phyloP scores from a whole-genome alignment of 73 alveolate genomes.

The Uronychia binucleata region DNA sequence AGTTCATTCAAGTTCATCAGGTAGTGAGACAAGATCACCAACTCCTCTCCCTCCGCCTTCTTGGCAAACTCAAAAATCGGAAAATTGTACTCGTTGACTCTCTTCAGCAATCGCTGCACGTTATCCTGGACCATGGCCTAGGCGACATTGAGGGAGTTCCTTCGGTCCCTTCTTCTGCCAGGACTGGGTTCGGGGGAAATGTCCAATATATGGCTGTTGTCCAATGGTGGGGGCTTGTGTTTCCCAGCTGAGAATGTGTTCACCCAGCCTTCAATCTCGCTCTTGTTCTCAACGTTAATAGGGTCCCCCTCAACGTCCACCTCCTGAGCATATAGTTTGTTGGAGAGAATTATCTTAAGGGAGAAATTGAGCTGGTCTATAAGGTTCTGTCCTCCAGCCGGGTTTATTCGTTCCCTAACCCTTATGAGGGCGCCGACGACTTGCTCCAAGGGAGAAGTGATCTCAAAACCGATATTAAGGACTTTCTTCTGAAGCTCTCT shows the following conservation, averaged over 20 bases:
- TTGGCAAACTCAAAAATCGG: slow-evolving; percentile 11
- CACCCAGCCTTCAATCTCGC: neutral
- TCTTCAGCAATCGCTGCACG: neutral
- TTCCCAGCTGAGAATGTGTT: neutral
- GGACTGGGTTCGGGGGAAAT: neutral
- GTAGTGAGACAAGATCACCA: neutral
- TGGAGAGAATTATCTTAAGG: neutral
- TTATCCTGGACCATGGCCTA: neutral
- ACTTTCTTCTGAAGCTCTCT: slow-evolving; percentile 3
- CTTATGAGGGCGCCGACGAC: neutral
- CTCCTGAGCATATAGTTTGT: slow-evolving; percentile 1
- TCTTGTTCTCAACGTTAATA: neutral
- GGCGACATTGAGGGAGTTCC: neutral
- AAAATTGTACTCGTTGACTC: neutral
- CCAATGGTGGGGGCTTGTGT: neutral
- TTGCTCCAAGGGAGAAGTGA: slow-evolving; percentile 3
- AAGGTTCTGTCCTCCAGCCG: neutral
- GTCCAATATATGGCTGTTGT: neutral
- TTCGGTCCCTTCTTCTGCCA: neutral
- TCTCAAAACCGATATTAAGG: neutral
- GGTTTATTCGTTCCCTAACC: neutral
- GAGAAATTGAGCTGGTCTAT: neutral
- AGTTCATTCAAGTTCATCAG: neutral
- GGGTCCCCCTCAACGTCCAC: neutral
- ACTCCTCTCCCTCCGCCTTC: slow-evolving; percentile 22